Evolutionary conservation across 2,329 filamentous ascomycete genomes (phyloP).

Genomic region (Aspergillus carbonarius): DNA sequence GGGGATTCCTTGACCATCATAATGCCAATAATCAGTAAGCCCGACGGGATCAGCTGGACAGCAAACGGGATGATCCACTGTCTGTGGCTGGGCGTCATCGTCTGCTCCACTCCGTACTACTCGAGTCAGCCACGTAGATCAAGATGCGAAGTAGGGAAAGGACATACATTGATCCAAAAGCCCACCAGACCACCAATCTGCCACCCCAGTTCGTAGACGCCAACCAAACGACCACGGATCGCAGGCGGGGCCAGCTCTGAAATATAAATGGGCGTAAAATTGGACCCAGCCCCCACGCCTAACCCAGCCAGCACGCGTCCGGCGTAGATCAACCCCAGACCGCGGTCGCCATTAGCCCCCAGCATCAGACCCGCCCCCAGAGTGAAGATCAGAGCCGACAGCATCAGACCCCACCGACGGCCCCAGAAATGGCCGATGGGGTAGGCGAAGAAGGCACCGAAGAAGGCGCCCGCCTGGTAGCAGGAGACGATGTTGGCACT

Average conservation of each 20-base stretch:
- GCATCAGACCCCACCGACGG: constrained; percentile 62
- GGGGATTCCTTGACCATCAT: constrained; percentile 65
- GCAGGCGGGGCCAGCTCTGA: constrained; percentile 59
- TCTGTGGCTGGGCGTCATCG: constrained; percentile 32
- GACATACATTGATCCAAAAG: constrained; percentile 52
- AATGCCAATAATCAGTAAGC: constrained; percentile 52
- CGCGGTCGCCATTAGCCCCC: constrained; percentile 60
- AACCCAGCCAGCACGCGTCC: constrained; percentile 60
- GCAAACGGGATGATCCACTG: constrained; percentile 47
- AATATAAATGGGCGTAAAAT: constrained; percentile 61
- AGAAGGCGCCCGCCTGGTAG: constrained; percentile 82
- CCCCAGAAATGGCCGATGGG: constrained; percentile 66
- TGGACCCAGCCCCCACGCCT: constrained; percentile 57
- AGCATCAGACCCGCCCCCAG: constrained; percentile 73
- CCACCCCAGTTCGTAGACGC: constrained; percentile 58
- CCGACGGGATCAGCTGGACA: constrained; percentile 42
- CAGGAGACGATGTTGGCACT: constrained; percentile 76
- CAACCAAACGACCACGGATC: constrained; percentile 59
- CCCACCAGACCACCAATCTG: constrained; percentile 53
- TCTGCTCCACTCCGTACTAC: constrained; percentile 54
- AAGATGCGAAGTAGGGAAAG: not conserved
- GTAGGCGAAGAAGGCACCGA: constrained; percentile 71
- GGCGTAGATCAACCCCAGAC: constrained; percentile 61
- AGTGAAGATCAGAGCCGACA: constrained; percentile 64
- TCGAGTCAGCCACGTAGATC: not conserved